Evolutionary conservation across 2,329 filamentous ascomycete species (phyloP), one percentile per base, ranked within the genome.

Genomic region (Bipolaris bicolor): DNA sequence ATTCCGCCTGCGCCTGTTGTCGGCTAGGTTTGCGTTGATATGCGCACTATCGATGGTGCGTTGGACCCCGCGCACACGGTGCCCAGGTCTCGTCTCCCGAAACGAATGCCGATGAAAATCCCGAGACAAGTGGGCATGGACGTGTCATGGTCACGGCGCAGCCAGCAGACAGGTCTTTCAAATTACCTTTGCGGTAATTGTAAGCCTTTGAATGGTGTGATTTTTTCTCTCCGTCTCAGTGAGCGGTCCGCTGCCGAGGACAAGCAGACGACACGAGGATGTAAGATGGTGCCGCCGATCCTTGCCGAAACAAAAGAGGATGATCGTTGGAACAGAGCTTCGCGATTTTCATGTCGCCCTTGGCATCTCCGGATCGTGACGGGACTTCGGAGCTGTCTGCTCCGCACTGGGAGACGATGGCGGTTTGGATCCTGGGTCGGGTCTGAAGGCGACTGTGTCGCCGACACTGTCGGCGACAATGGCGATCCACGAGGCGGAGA

Each of bases 1-100:
- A 41, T 39, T 29, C 33, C 29, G 18, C 31, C 40, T 51, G 46
- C 48, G 37, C 40, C 47, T 55, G 34, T 44, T 57, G 57, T 59
- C 61, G 50, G 62, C 63, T 54, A 58, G 56, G 52, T 56, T 56
- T 49, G 49, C 45, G 44, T 60, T 54, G 55, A 55, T 41, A 52
- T 50, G 60, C 61, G 64, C 63, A 57, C 58, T 58, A 58, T 66
- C 57, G 63, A 61, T 57, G 45, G 57, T 63, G 57, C 56, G 58
- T 56, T 49, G 55, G 49, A 59, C 60, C 58, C 57, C 55, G 60
- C 56, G 49, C 59, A 59, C 34, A 46, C 60, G 10, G 29, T 57
- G 49, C 53, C 53, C 39, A 57, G 44, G 52, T 41, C 47, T 40
- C 45, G 13, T 34, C 26, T 34, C 41, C 57, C 45, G 49, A 49